These are phyloP conservation scores for Hymenoscyphus occultus DNA, from an alignment of 2,329 filamentous ascomycete species.

Conservation along the genomic window DNA sequence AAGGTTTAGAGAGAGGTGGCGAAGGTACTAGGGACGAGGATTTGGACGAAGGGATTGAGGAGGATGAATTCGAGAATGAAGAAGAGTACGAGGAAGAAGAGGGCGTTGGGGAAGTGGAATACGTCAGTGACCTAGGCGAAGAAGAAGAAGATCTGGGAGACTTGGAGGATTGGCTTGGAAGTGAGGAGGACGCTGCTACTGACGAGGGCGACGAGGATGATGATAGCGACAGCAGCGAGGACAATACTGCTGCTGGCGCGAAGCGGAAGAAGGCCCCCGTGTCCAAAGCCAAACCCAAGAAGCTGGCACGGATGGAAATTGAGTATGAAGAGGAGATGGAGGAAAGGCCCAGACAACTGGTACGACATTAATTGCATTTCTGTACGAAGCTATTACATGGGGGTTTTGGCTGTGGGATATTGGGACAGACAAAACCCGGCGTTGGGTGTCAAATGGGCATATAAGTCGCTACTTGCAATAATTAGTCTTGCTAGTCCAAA, in stretches of 20 bases:
- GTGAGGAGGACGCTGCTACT: constrained; percentile 49
- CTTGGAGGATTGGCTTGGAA: constrained; percentile 90
- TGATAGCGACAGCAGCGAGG: constrained; percentile 50
- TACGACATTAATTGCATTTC: constrained; percentile 13
- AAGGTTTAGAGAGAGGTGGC: constrained; percentile 82
- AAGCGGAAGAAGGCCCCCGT: constrained; percentile 42
- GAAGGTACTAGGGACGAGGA: constrained; percentile 82
- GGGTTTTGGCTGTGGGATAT: constrained; percentile 4
- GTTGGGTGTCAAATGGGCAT: neutral
- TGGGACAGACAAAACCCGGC: neutral
- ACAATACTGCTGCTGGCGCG: constrained; percentile 53
- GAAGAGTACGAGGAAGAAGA: constrained; percentile 52
- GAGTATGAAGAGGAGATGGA: constrained; percentile 72
- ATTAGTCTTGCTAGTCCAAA: neutral
- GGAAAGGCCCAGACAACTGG: constrained; percentile 38
- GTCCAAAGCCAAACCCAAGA: constrained; percentile 42
- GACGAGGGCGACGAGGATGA: constrained; percentile 53
- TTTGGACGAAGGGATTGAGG: constrained; percentile 80
- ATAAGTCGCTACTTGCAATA: neutral
- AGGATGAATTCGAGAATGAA: constrained; percentile 45
- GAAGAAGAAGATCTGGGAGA: constrained; percentile 76
- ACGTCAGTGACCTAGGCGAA: constrained; percentile 86
- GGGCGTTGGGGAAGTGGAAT: constrained; percentile 76
- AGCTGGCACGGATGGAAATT: constrained; percentile 55
- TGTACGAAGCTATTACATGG: constrained; percentile 10